Evolutionary conservation across 1,139 yeast genomes (phyloP).

Genomic region (Hemisphaericaspora xylofermentans): DNA sequence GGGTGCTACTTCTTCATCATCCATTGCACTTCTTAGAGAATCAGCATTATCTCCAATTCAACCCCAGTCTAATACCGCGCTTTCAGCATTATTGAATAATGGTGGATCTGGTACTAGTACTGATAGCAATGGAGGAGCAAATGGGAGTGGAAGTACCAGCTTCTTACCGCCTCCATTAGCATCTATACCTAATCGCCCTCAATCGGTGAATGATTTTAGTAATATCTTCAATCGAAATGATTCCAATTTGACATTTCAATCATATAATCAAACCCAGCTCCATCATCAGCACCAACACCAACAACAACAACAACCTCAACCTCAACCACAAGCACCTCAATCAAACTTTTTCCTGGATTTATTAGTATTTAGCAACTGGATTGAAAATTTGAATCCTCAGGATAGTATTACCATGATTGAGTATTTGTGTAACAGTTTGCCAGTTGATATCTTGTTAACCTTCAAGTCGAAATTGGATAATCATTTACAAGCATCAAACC

Average conservation of each 20-base stretch:
- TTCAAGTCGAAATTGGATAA: conserved; percentile 42
- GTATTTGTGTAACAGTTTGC: conserved; percentile 51
- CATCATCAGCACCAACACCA: background rate
- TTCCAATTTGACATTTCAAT: conserved; percentile 14
- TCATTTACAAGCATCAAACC: conserved; percentile 27
- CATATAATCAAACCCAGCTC: background rate
- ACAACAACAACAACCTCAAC: background rate
- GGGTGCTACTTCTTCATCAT: conserved; percentile 10
- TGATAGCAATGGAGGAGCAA: conserved; percentile 1
- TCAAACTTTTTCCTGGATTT: conserved; percentile 42
- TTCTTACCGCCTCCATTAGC: conserved; percentile 23
- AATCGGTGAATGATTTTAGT: conserved; percentile 43
- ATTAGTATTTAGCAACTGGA: conserved; percentile 58
- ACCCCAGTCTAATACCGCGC: conserved; percentile 9
- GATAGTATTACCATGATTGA: conserved; percentile 63
- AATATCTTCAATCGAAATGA: conserved; percentile 24
- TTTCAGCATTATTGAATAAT: conserved; percentile 12
- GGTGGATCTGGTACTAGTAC: conserved; percentile 6
- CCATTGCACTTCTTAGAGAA: conserved; percentile 22
- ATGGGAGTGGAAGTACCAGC: conserved; percentile 8
- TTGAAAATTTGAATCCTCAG: conserved; percentile 52
- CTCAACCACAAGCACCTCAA: conserved; percentile 3
- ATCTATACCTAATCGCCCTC: conserved; percentile 42
- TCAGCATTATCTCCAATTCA: conserved; percentile 24
- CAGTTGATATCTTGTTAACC: conserved; percentile 47